These are phyloP conservation scores for Linnemannia elongata DNA, from an alignment of 192 early-diverging fungal genomes.

Conservation along the genomic window DNA sequence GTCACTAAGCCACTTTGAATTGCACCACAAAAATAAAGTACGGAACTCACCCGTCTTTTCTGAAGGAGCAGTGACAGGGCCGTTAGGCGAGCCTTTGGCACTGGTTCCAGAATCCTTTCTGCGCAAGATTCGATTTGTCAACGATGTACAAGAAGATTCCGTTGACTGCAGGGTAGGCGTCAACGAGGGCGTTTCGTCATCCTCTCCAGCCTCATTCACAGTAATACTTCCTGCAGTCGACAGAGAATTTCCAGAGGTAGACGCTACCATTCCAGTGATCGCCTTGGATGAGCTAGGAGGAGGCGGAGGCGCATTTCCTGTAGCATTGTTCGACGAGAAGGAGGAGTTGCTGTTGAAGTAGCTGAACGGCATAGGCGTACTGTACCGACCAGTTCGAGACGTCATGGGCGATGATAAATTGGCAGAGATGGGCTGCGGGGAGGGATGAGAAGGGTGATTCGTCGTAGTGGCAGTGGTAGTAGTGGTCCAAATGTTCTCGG, in stretches of 20 bases:
- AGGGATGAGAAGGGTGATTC: not conserved
- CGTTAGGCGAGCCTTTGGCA: not conserved
- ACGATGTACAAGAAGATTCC: slow-evolving; percentile 8
- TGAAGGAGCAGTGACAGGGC: not conserved
- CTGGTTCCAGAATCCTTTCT: slow-evolving; percentile 9
- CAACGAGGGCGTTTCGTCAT: not conserved
- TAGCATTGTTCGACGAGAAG: not conserved
- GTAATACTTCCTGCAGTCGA: not conserved
- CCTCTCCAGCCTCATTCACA: not conserved
- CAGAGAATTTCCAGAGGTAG: not conserved
- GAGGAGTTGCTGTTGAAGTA: slow-evolving; percentile 3
- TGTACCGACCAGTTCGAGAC: not conserved
- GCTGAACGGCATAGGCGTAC: not conserved
- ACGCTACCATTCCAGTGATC: not conserved
- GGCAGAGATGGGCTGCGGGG: not conserved
- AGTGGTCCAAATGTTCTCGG: slow-evolving; percentile 46
- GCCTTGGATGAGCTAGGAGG: not conserved
- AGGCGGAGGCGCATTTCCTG: not conserved
- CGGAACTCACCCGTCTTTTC: slow-evolving; percentile 28
- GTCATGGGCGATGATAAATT: not conserved
- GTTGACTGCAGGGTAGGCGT: not conserved
- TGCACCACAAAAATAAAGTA: not conserved
- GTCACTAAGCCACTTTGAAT: not conserved
- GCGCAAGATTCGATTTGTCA: slow-evolving; percentile 34
- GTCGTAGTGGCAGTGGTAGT: not conserved